phyloP scores from a whole-genome alignment of 306 rosid genomes.

The Spatholobus suberectus region DNA sequence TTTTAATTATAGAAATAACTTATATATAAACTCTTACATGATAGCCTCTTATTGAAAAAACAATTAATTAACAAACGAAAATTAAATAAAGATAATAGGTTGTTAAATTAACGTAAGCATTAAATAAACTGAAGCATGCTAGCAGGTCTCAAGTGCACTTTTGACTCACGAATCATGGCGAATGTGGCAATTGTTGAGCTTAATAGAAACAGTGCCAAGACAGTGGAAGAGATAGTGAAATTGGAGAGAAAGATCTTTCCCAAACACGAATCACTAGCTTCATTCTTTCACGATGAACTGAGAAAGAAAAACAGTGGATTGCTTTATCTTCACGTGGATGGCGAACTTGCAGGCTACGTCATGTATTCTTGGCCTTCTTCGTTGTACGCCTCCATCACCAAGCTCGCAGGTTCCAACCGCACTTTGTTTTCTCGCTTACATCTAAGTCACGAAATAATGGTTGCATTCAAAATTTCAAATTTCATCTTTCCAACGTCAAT shows the following conservation, averaged over 20 bases:
- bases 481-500: neutral
- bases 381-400: conserved; percentile 73
- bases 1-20: too few relatives aligned
- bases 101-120: too few relatives aligned
- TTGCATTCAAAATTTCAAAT: conserved; percentile 11
- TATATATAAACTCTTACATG: too few relatives aligned
- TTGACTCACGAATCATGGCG: conserved; percentile 44
- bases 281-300: conserved; percentile 72
- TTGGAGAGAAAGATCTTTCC: conserved; percentile 81
- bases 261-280: conserved; percentile 83
- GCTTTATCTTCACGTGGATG: conserved; percentile 64
- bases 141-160: neutral
- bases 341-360: conserved; percentile 71
- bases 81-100: too few relatives aligned
- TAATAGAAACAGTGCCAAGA: conserved; percentile 49
- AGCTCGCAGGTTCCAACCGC: conserved; percentile 78
- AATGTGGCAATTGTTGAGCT: conserved; percentile 57
- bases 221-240: conserved; percentile 77
- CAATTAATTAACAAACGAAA: too few relatives aligned
- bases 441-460: neutral
- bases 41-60: too few relatives aligned
- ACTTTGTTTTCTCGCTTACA: neutral
- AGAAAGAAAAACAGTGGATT: conserved; percentile 73
- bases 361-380: conserved; percentile 95
- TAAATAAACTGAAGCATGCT: neutral